These are phyloP conservation scores for Epichloe coenophiala DNA, from an alignment of 2,329 filamentous ascomycete species.

Conservation along the genomic window DNA sequence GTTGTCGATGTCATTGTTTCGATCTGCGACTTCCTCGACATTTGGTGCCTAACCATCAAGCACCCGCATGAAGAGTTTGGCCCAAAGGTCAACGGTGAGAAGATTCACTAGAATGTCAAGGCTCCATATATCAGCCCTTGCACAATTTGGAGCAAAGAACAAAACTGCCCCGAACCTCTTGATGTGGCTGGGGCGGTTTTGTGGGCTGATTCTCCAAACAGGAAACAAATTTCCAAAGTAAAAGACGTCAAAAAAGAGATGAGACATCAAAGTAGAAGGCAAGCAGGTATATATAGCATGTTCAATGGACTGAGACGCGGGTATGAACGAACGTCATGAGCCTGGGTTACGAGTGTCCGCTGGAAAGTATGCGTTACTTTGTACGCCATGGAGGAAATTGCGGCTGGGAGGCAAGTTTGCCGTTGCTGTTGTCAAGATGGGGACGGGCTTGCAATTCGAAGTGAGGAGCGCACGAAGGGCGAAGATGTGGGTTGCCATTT, in stretches of 20 bases:
- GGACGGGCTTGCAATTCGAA: not conserved
- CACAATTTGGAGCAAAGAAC: not conserved
- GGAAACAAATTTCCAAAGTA: not conserved
- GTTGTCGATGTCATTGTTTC: conserved; percentile 94
- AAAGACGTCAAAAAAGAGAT: not conserved
- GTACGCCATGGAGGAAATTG: not conserved
- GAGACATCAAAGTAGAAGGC: not conserved
- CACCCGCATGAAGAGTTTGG: conserved; percentile 45
- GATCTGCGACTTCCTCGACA: conserved; percentile 96
- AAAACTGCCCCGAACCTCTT: not conserved
- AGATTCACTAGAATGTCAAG: conserved; percentile 17
- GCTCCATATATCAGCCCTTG: not conserved
- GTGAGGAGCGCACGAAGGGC: not conserved
- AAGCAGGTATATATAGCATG: not conserved
- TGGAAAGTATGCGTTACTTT: not conserved
- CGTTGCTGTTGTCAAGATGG: not conserved
- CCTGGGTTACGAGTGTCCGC: not conserved
- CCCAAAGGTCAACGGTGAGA: conserved; percentile 24
- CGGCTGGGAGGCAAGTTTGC: not conserved
- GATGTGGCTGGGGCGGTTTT: not conserved
- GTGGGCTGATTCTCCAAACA: not conserved
- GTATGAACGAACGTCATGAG: not conserved
- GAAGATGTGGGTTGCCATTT: not conserved
- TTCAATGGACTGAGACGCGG: not conserved
- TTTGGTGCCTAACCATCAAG: conserved; percentile 98